Evolutionary conservation across 176 grass and related monocot genomes (phyloP).

Genomic region (Ananas comosus): DNA sequence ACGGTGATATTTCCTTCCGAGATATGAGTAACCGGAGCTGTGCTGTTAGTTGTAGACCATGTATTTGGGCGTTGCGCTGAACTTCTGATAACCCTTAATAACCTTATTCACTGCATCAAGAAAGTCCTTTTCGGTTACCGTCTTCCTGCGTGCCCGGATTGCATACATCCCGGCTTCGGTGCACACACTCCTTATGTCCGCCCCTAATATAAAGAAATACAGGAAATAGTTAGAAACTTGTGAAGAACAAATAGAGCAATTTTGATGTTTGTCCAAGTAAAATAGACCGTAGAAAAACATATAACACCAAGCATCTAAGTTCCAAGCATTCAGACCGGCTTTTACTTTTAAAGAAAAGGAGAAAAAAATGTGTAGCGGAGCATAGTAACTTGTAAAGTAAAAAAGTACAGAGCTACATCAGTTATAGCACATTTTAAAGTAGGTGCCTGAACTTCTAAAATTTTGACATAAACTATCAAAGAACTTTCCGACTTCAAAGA

Average conservation of each 20-base stretch:
- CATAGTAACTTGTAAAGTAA: too few species aligned
- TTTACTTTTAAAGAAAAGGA: too few species aligned
- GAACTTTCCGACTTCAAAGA: too few species aligned
- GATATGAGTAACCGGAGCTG: background rate
- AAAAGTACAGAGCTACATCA: too few species aligned
- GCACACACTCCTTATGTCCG: conserved; percentile 87
- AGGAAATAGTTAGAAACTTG: background rate
- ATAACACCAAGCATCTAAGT: too few species aligned
- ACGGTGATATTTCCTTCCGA: background rate
- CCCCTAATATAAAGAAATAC: conserved; percentile 24
- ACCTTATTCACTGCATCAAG: conserved; percentile 87
- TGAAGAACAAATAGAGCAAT: background rate
- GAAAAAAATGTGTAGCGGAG: too few species aligned
- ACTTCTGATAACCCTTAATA: conserved; percentile 92
- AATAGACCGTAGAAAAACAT: too few species aligned
- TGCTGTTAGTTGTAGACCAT: conserved; percentile 76
- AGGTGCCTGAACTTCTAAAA: too few species aligned
- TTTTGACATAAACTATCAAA: too few species aligned
- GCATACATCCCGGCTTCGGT: conserved; percentile 91
- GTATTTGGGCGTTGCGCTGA: conserved; percentile 80
- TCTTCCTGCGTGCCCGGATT: conserved; percentile 79
- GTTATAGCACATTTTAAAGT: too few species aligned
- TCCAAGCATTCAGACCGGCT: too few species aligned
- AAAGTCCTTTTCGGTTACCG: conserved; percentile 86
- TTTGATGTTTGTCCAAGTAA: background rate